Conservation (phyloP, 1,139 yeast species). For the Candida sp. region DNA sequence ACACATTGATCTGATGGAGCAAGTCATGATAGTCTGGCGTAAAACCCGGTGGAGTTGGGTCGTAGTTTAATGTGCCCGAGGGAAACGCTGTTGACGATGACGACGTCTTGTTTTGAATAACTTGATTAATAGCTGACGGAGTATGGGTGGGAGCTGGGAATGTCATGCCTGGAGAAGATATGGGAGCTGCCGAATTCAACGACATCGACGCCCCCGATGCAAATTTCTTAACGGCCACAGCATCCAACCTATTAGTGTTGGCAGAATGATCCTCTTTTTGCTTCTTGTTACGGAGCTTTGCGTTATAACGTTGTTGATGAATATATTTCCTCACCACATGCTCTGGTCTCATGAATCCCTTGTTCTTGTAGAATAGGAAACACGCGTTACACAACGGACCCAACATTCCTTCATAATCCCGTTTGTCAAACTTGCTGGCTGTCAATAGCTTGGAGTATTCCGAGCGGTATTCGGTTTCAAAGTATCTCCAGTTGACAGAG, state of each 20-base stretch:
- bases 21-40: constrained; percentile 49
- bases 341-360: constrained; percentile 58
- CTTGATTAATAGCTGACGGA: constrained; percentile 49
- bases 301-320: constrained; percentile 49
- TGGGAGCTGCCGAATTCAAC: constrained; percentile 1
- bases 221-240: constrained; percentile 7
- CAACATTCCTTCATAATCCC: constrained; percentile 52
- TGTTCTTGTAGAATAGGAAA: constrained; percentile 48
- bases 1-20: constrained; percentile 50
- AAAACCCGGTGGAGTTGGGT: constrained; percentile 14
- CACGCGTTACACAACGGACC: constrained; percentile 59
- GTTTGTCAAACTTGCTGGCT: constrained; percentile 44
- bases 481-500: constrained; percentile 52
- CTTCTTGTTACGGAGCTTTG: constrained; percentile 19
- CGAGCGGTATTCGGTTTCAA: constrained; percentile 46
- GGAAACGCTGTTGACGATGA: constrained; percentile 5
- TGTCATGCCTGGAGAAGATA: constrained; percentile 21
- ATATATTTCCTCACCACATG: constrained; percentile 51
- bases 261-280: constrained; percentile 23
- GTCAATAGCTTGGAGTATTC: constrained; percentile 42
- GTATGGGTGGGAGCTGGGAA: constrained; percentile 50
- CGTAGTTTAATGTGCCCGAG: constrained; percentile 2
- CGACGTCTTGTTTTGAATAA: constrained; percentile 29
- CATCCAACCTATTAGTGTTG: not conserved
- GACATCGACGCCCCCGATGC: constrained; percentile 1